These are phyloP conservation scores for Colletotrichum cordylinicola DNA, from an alignment of 2,329 filamentous ascomycete genomes.

Conservation along the genomic window DNA sequence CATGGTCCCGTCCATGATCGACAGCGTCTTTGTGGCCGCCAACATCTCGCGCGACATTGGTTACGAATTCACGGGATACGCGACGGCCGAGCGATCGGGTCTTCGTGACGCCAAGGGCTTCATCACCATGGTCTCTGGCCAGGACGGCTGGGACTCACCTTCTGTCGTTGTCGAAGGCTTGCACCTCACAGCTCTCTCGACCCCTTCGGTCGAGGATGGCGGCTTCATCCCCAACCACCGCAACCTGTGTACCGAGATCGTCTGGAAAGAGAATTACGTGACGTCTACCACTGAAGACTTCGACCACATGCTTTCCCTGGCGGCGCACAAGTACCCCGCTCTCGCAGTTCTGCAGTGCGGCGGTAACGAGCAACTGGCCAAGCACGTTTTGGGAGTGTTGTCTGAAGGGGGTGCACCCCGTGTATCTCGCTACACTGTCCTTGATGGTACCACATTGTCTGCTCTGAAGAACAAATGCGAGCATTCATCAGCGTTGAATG, in stretches of 20 bases:
- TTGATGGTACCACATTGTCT: slow-evolving; percentile 14
- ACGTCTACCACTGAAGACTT: slow-evolving; percentile 28
- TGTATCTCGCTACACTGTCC: slow-evolving; percentile 38
- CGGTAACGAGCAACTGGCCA: slow-evolving; percentile 24
- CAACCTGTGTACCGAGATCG: slow-evolving; percentile 53
- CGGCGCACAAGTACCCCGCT: slow-evolving; percentile 45
- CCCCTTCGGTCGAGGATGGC: slow-evolving; percentile 26
- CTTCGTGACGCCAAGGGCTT: slow-evolving; percentile 45
- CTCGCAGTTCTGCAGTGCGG: slow-evolving; percentile 46
- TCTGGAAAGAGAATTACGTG: slow-evolving; percentile 48
- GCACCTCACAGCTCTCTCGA: slow-evolving; percentile 43
- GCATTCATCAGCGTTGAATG: slow-evolving; percentile 21
- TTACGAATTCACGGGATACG: slow-evolving; percentile 45
- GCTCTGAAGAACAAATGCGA: slow-evolving; percentile 7
- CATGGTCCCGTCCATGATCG: slow-evolving; percentile 56
- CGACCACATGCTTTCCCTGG: slow-evolving; percentile 32
- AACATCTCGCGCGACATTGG: slow-evolving; percentile 36
- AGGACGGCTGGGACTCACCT: slow-evolving; percentile 33
- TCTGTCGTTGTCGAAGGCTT: slow-evolving; percentile 52
- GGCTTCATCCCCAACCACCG: slow-evolving; percentile 54
- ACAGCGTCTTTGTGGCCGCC: slow-evolving; percentile 52
- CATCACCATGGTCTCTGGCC: slow-evolving; percentile 44
- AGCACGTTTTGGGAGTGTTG: slow-evolving; percentile 32
- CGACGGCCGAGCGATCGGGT: slow-evolving; percentile 39
- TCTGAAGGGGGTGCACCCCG: slow-evolving; percentile 30